Base-by-base conservation (phyloP, 306 rosid genomes). In the Cucumis melo region DNA sequence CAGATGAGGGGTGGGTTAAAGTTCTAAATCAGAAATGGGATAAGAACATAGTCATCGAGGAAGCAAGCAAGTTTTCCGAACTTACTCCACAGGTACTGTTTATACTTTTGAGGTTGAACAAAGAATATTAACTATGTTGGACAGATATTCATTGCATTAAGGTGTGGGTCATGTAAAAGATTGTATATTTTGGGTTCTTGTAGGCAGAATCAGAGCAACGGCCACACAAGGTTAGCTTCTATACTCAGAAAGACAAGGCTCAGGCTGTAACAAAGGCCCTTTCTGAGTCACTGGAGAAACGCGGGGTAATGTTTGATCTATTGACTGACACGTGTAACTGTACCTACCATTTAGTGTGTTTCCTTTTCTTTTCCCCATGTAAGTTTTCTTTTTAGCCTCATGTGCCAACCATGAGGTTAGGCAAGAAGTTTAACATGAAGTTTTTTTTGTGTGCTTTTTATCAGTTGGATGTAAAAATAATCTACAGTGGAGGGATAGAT, bases 401-500 rank as follows among this genome's bases (percentile, higher is more conserved):
- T 41, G 65, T 76, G 68, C 29, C 71, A 67, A 29, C 34, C 42
- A 68, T 14, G 14, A 51, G 55, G 21, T 71, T 23, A 48, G 5
- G 58, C 24, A 11, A 0, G 58, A 44, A 17, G 27, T 2, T 72
- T 46, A 46, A 72, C 24, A 50, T 46, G 76, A 16, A 46, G 34
- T 62, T 7, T 15, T 78, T 48, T 68, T 61, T 85, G 20, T 24
- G 60, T 50, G 58, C 24, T 74, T 80, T 82, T 82, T 17, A 60
- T 72, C 91, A 95, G 99, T 87, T 95, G 92, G 96, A 95, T 84
- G 99, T 92, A 38, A 95, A 95, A 83, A 90, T 94, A 84, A 89
- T 95, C 82, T 90, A 92, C 48, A 95, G 99, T 83, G 98, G 99
- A 80, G 99, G 99, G 80, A 85, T 88, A 79, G 99, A 89, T 86